phyloP scores from a whole-genome alignment of 1,284 basidiomycete genomes.

The Heterobasidion parviporum region DNA sequence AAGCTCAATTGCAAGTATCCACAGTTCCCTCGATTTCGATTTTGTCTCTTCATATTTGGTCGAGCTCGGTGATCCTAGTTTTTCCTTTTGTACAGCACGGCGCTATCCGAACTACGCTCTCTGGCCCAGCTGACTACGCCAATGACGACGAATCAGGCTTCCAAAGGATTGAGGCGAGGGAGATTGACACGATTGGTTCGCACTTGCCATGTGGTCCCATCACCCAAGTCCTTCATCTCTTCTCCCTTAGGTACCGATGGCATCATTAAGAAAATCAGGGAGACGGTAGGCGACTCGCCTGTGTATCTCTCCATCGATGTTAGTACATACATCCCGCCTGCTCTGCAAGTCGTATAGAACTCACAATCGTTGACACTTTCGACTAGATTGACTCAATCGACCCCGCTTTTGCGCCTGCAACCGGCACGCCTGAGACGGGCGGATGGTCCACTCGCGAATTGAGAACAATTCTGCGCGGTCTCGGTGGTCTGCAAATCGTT shows the following conservation, averaged over 20 bases:
- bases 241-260: constrained; percentile 43
- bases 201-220: background rate
- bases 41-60: constrained; percentile 10
- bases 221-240: background rate
- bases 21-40: constrained; percentile 17
- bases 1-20: constrained; percentile 72
- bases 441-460: constrained; percentile 75
- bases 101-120: constrained; percentile 70
- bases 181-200: constrained; percentile 65
- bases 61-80: constrained; percentile 63
- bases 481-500: constrained; percentile 66
- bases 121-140: constrained; percentile 60
- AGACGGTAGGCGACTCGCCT: constrained; percentile 57
- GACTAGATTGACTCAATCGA: constrained; percentile 66
- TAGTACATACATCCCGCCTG: constrained; percentile 14
- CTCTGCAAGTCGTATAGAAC: background rate
- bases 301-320: constrained; percentile 73
- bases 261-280: constrained; percentile 63
- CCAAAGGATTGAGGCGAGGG: constrained; percentile 66
- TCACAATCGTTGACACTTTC: background rate
- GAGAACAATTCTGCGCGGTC: constrained; percentile 63
- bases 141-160: constrained; percentile 65
- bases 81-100: constrained; percentile 53
- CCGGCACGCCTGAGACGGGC: constrained; percentile 63
- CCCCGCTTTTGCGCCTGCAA: constrained; percentile 73